phyloP scores from a whole-genome alignment of 345 rosid genomes.

The Ricinus communis region DNA sequence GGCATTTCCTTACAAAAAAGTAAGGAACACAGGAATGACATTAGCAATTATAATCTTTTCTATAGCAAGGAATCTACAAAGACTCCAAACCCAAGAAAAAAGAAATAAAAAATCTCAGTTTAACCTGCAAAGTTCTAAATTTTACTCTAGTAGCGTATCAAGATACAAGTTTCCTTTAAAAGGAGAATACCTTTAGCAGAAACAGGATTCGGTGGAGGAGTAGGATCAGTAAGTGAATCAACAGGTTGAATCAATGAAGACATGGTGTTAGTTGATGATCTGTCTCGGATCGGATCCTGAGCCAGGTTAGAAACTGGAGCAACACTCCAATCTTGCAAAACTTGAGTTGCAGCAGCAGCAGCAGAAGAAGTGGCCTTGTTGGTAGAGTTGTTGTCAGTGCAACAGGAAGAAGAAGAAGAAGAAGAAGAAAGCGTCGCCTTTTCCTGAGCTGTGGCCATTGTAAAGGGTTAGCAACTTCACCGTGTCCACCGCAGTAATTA shows the following conservation, averaged over 20 bases:
- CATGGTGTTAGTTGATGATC: constrained; percentile 21
- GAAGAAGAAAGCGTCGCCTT: constrained; percentile 31
- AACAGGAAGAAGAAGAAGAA: no score
- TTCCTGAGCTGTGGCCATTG: constrained; percentile 45
- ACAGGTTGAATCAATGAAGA: constrained; percentile 50
- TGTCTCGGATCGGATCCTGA: constrained; percentile 34
- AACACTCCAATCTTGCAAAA: constrained; percentile 40
- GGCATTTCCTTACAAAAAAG: no score
- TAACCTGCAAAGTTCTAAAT: neutral
- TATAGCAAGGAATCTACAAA: no score
- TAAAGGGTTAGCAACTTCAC: constrained; percentile 34
- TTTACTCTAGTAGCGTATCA: neutral
- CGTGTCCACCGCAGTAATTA: constrained; percentile 27
- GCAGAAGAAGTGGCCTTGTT: neutral
- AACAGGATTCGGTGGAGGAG: constrained; percentile 37
- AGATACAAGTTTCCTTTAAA: neutral
- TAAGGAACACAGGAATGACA: no score
- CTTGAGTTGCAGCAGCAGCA: constrained; percentile 13
- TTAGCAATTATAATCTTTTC: no score
- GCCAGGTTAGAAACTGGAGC: constrained; percentile 24
- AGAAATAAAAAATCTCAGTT: neutral
- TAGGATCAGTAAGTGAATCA: constrained; percentile 41
- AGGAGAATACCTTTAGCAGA: constrained; percentile 41
- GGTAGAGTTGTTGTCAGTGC: constrained; percentile 2
- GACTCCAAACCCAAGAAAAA: no score